These are phyloP conservation scores for Groenewaldozyma salmanticensis DNA, from an alignment of 805 yeast genomes.

Conservation along the genomic window DNA sequence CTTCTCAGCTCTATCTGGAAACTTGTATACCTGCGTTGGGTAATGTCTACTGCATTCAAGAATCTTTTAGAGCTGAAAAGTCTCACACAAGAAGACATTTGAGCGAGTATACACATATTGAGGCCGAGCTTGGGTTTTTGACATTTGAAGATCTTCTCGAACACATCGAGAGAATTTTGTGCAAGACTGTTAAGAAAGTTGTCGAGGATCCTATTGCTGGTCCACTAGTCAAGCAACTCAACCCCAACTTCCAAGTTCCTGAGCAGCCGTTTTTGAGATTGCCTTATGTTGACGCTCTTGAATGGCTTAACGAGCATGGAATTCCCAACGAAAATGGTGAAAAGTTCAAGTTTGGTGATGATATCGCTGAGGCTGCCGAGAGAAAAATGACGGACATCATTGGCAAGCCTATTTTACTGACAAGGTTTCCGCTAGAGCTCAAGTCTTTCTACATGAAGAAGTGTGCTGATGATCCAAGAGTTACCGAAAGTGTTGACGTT, in stretches of 20 bases:
- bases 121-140: slow-evolving; percentile 85
- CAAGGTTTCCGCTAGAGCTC: slow-evolving; percentile 92
- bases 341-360: slow-evolving; percentile 92
- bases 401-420: slow-evolving; percentile 85
- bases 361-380: slow-evolving; percentile 99
- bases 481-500: slow-evolving; percentile 96
- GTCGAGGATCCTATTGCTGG: slow-evolving; percentile 89
- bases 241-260: slow-evolving; percentile 86
- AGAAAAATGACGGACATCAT: slow-evolving; percentile 95
- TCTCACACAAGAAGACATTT: slow-evolving; percentile 98
- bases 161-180: slow-evolving; percentile 76
- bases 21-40: slow-evolving; percentile 94
- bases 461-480: slow-evolving; percentile 81
- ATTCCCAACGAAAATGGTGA: slow-evolving; percentile 93
- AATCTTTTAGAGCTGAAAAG: slow-evolving; percentile 97
- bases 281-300: slow-evolving; percentile 83
- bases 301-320: slow-evolving; percentile 93
- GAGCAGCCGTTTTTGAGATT: slow-evolving; percentile 80
- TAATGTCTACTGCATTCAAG: slow-evolving; percentile 95
- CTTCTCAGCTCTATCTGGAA: slow-evolving; percentile 93
- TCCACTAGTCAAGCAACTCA: slow-evolving; percentile 77
- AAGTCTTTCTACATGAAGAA: slow-evolving; percentile 97
- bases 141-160: slow-evolving; percentile 74
- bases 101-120: slow-evolving; percentile 94
- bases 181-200: slow-evolving; percentile 60